Evolutionary conservation across 2,329 filamentous ascomycete genomes (phyloP).

Genomic region (Phialophora verrucosa): DNA sequence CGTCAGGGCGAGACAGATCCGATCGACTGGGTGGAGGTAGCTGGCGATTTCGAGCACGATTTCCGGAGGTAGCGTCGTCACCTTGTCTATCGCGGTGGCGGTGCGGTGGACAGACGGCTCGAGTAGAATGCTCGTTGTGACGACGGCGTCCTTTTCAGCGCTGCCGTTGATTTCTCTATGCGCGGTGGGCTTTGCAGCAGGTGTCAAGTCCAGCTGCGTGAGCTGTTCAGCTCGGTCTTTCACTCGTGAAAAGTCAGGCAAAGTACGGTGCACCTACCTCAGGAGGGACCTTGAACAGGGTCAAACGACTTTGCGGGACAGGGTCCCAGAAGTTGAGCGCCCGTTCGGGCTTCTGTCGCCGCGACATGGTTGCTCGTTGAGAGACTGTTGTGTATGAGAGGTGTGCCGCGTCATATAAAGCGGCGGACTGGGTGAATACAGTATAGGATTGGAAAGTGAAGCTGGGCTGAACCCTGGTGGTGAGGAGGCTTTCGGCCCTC

Average conservation of each 20-base stretch:
- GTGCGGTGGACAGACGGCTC: not conserved
- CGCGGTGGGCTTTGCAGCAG: not conserved
- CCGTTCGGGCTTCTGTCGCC: slow-evolving; percentile 18
- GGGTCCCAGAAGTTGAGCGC: not conserved
- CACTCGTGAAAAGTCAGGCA: not conserved
- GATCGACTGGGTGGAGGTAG: slow-evolving; percentile 37
- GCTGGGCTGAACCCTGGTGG: not conserved
- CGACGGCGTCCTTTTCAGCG: not conserved
- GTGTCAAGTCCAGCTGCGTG: slow-evolving; percentile 12
- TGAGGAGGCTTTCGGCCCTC: not conserved
- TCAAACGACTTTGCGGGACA: slow-evolving; percentile 5
- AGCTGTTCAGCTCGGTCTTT: not conserved
- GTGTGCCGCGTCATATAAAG: not conserved
- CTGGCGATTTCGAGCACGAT: slow-evolving; percentile 34
- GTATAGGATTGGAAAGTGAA: not conserved
- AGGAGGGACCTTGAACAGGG: slow-evolving; percentile 24
- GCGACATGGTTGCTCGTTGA: slow-evolving; percentile 7
- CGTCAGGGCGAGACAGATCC: slow-evolving; percentile 38
- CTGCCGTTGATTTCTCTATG: not conserved
- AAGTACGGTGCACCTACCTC: slow-evolving; percentile 19
- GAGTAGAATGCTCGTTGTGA: not conserved
- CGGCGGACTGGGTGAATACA: not conserved
- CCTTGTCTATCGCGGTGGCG: not conserved
- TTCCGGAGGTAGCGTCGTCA: slow-evolving; percentile 33
- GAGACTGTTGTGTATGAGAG: not conserved